Conservation (phyloP, 2,329 filamentous ascomycete genomes). For the Epicoccum sorghinum region DNA sequence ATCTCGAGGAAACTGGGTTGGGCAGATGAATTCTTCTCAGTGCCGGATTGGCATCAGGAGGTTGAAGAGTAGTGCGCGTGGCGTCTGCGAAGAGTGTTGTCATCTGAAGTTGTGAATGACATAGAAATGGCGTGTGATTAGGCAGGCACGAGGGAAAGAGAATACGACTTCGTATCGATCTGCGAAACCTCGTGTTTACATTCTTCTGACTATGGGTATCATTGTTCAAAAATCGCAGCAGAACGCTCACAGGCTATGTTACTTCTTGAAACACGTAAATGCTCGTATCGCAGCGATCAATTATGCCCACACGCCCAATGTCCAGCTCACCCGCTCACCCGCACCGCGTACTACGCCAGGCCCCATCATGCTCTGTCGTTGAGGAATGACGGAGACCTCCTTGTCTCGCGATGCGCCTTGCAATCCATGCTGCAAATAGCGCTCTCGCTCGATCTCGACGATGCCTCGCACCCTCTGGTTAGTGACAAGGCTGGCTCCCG, state of each 20-base stretch:
- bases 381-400: slow-evolving; percentile 63
- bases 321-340: slow-evolving; percentile 47
- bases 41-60: background rate
- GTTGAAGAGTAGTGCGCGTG: background rate
- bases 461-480: slow-evolving; percentile 72
- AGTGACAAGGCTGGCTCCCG: slow-evolving; percentile 72
- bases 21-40: background rate
- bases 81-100: background rate
- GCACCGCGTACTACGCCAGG: slow-evolving; percentile 49
- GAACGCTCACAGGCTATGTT: background rate
- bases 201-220: background rate
- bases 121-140: no score
- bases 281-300: background rate
- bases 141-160: no score
- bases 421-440: slow-evolving; percentile 71
- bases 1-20: background rate
- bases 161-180: no score
- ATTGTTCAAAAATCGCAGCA: background rate
- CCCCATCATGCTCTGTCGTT: slow-evolving; percentile 71
- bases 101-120: no score
- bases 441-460: slow-evolving; percentile 72
- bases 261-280: background rate
- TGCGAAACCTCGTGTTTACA: background rate
- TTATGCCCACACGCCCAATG: slow-evolving; percentile 48
- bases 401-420: slow-evolving; percentile 64